Evolutionary conservation across 2,329 filamentous ascomycete species (phyloP).

Genomic region (Dactylella cylindrospora): DNA sequence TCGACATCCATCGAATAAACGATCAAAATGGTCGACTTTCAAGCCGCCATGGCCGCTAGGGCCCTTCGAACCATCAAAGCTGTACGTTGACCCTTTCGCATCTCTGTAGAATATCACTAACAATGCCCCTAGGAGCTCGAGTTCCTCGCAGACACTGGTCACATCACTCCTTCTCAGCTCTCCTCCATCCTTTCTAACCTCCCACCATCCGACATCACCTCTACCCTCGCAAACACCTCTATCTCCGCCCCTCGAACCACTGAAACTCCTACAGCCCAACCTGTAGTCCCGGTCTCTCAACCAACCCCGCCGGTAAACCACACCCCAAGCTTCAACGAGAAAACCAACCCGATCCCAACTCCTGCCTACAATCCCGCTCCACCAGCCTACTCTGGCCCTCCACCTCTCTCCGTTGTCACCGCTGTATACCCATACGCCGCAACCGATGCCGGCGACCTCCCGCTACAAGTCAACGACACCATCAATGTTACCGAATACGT

Average conservation of each 20-base stretch:
- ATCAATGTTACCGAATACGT: conserved; percentile 85
- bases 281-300: conserved; percentile 6
- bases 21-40: conserved; percentile 34
- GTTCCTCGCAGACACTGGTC: conserved; percentile 32
- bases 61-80: conserved; percentile 29
- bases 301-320: background rate
- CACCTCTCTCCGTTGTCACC: conserved; percentile 70
- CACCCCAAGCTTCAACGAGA: conserved; percentile 24
- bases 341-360: conserved; percentile 12
- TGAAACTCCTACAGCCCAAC: conserved; percentile 7
- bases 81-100: conserved; percentile 8
- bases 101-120: background rate
- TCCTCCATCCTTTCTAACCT: conserved; percentile 33
- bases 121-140: conserved; percentile 21
- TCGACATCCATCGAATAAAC: background rate
- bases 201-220: conserved; percentile 15
- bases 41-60: conserved; percentile 41
- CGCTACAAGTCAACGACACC: conserved; percentile 76
- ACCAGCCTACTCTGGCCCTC: conserved; percentile 59
- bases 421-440: conserved; percentile 83
- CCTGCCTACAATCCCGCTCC: conserved; percentile 50
- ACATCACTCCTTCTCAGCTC: conserved; percentile 26
- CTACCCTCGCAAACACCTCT: conserved; percentile 8
- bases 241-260: background rate
- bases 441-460: conserved; percentile 77